phyloP scores from a whole-genome alignment of 106 monocot species.

The Acorus calamus region DNA sequence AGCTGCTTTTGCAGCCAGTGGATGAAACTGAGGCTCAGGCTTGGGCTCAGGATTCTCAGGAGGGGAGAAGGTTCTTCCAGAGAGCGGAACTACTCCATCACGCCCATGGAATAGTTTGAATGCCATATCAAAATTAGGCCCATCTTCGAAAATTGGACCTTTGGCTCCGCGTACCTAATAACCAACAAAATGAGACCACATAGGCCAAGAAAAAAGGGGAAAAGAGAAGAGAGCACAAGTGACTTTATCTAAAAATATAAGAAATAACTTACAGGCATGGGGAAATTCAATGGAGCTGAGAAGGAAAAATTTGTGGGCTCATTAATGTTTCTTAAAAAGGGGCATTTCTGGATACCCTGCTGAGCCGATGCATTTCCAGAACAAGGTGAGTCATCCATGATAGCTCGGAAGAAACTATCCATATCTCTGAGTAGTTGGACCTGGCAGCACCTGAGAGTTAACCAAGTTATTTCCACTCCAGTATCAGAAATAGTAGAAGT shows the following conservation, averaged over 20 bases:
- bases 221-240: not conserved
- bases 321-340: conserved; percentile 87
- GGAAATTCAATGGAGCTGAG: conserved; percentile 35
- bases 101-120: conserved; percentile 79
- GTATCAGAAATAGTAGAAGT: too few species aligned
- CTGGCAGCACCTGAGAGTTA: too few species aligned
- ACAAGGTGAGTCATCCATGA: conserved; percentile 14
- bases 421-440: too few species aligned
- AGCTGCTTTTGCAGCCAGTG: conserved; percentile 82
- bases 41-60: conserved; percentile 19
- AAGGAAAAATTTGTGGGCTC: conserved; percentile 80
- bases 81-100: conserved; percentile 77
- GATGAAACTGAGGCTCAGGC: conserved; percentile 42
- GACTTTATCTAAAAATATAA: too few species aligned
- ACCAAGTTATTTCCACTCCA: too few species aligned
- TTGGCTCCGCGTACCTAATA: conserved; percentile 43
- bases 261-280: conserved; percentile 33
- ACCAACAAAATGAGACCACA: not conserved
- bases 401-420: conserved; percentile 14
- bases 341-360: conserved; percentile 66
- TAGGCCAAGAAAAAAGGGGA: not conserved
- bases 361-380: conserved; percentile 19
- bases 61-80: conserved; percentile 26
- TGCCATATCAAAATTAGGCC: conserved; percentile 75
- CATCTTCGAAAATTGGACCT: conserved; percentile 97